Evolutionary conservation across 2,329 filamentous ascomycete species (phyloP).

Genomic region (Thermoascus crustaceus): DNA sequence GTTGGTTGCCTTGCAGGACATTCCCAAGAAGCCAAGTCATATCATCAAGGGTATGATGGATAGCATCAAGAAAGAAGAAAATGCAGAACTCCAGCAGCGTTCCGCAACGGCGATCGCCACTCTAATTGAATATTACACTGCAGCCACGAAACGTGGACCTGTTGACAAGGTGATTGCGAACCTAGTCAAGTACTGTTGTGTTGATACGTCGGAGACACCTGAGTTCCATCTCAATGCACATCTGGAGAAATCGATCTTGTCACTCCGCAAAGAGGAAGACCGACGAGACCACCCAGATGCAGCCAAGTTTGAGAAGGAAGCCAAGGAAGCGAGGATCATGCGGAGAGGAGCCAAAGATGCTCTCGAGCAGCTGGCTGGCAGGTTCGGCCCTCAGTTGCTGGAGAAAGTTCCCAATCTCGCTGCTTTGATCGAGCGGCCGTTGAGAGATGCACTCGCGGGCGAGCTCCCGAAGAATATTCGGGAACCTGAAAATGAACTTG

Average conservation of each 20-base stretch:
- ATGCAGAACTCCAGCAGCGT: slow-evolving; percentile 74
- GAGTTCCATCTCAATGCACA: slow-evolving; percentile 79
- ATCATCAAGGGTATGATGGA: slow-evolving; percentile 98
- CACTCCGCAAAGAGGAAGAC: slow-evolving; percentile 95
- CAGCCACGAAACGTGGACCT: slow-evolving; percentile 68
- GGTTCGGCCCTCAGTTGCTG: slow-evolving; percentile 70
- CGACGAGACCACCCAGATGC: slow-evolving; percentile 86
- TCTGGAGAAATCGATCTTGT: slow-evolving; percentile 75
- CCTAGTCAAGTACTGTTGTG: slow-evolving; percentile 92
- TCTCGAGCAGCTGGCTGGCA: slow-evolving; percentile 73
- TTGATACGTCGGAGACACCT: slow-evolving; percentile 94
- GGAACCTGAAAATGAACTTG: slow-evolving; percentile 65
- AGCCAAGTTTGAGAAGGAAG: slow-evolving; percentile 80
- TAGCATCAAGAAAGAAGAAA: slow-evolving; percentile 92
- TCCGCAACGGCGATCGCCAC: slow-evolving; percentile 77
- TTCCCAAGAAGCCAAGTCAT: slow-evolving; percentile 87
- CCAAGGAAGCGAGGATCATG: slow-evolving; percentile 80
- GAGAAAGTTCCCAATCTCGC: slow-evolving; percentile 76
- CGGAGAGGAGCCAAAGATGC: slow-evolving; percentile 90
- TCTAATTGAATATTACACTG: slow-evolving; percentile 79
- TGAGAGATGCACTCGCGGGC: slow-evolving; percentile 64
- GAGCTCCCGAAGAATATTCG: slow-evolving; percentile 65
- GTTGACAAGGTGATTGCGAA: slow-evolving; percentile 96
- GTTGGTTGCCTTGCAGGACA: slow-evolving; percentile 72
- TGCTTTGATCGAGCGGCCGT: slow-evolving; percentile 70